Percentiles rank a stretch among this genome's conserved stretches.
Conservation (phyloP, 2,329 filamentous ascomycete species). For the Ophiostoma populinum region DNA sequence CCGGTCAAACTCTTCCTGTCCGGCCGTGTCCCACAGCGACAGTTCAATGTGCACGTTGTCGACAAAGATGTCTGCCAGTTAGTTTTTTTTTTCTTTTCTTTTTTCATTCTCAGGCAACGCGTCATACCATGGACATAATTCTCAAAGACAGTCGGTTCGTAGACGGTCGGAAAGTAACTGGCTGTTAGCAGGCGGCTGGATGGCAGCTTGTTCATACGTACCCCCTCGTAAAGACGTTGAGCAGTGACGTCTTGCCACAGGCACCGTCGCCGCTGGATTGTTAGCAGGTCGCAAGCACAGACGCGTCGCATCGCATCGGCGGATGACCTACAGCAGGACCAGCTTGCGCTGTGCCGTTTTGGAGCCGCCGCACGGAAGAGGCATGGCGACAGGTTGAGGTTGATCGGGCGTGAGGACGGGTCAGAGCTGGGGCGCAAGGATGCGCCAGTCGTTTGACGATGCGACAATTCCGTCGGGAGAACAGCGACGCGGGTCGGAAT, state of each 20-base stretch:
- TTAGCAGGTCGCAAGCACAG: not conserved
- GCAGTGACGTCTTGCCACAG: conserved; percentile 86
- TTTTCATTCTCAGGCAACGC: not conserved
- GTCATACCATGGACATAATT: conserved; percentile 89
- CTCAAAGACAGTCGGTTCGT: conserved; percentile 96
- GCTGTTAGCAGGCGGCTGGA: conserved; percentile 8
- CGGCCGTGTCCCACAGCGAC: conserved; percentile 94
- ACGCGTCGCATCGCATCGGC: too few relatives aligned
- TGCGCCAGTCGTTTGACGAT: not conserved
- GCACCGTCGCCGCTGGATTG: conserved; percentile 70
- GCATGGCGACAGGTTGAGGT: conserved; percentile 16
- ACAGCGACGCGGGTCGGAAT: too few relatives aligned
- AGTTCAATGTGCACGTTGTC: conserved; percentile 94
- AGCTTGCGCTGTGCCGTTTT: conserved; percentile 93
- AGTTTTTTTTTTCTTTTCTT: conserved; percentile 3
- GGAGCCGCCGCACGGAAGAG: conserved; percentile 47
- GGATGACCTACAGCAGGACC: conserved; percentile 58
- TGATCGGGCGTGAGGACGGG: not conserved
- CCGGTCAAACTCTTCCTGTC: conserved; percentile 97
- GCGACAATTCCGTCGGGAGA: too few relatives aligned
- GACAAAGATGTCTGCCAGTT: conserved; percentile 73
- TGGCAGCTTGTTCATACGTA: conserved; percentile 30
- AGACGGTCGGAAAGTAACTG: conserved; percentile 94
- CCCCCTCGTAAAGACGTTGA: conserved; percentile 98
- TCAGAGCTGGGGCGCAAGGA: not conserved